Evolutionary conservation across 164 flowering plant genomes (phyloP).

Genomic region (Magnolia sinica): DNA sequence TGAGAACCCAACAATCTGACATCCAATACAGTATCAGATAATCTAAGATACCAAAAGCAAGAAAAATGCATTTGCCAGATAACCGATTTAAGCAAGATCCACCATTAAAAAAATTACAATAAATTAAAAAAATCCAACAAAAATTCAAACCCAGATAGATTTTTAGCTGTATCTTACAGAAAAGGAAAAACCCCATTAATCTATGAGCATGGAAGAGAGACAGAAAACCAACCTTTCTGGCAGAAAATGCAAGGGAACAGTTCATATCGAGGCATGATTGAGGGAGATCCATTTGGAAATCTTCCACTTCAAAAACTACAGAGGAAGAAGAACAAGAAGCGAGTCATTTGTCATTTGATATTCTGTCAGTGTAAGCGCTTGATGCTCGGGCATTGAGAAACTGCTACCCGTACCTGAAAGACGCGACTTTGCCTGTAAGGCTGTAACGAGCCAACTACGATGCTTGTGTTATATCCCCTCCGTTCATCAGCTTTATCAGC

Average conservation of each 20-base stretch:
- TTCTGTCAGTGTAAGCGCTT: too few relatives aligned
- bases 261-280: slow-evolving; percentile 72
- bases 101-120: too few relatives aligned
- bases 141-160: not conserved
- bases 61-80: not conserved
- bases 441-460: too few relatives aligned
- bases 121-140: not conserved
- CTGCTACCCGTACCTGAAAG: too few relatives aligned
- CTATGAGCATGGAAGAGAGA: not conserved
- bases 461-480: too few relatives aligned
- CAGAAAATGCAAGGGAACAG: slow-evolving; percentile 66
- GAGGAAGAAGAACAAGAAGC: not conserved
- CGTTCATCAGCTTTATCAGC: too few relatives aligned
- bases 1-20: not conserved
- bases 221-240: slow-evolving; percentile 65
- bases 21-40: not conserved
- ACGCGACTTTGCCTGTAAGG: too few relatives aligned
- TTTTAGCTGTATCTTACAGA: not conserved
- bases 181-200: not conserved
- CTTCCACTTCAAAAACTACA: slow-evolving; percentile 37
- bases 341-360: too few relatives aligned
- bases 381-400: too few relatives aligned
- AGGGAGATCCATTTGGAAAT: slow-evolving; percentile 65
- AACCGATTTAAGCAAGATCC: not conserved
- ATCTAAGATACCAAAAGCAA: not conserved